phyloP scores from a whole-genome alignment of 306 rosid species.

The Casuarina equisetifolia region DNA sequence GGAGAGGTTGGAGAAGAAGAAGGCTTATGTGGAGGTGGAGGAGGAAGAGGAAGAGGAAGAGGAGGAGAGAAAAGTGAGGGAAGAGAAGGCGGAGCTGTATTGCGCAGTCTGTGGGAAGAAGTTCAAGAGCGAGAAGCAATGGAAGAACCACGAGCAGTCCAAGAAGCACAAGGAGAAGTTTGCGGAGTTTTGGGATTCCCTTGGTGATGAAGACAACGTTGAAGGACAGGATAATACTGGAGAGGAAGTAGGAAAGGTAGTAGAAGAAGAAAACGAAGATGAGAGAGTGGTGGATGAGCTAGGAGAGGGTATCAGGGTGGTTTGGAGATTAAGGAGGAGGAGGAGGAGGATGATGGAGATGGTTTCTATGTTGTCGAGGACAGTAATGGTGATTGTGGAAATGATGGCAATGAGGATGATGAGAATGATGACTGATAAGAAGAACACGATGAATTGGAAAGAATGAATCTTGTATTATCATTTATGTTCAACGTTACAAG shows the following conservation, averaged over 20 bases:
- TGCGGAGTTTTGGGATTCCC: constrained; percentile 62
- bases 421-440: neutral
- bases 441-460: too few relatives aligned
- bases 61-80: constrained; percentile 35
- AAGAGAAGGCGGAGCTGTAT: constrained; percentile 58
- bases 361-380: constrained; percentile 27
- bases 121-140: constrained; percentile 98
- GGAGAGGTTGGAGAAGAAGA: constrained; percentile 66
- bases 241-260: constrained; percentile 26
- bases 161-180: constrained; percentile 58
- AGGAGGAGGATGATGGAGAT: constrained; percentile 15
- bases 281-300: constrained; percentile 38
- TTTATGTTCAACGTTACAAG: too few relatives aligned
- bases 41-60: constrained; percentile 58
- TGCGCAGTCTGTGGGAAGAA: constrained; percentile 93
- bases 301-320: constrained; percentile 32
- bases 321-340: constrained; percentile 32
- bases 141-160: constrained; percentile 81
- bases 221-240: constrained; percentile 29
- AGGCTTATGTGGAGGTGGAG: constrained; percentile 67
- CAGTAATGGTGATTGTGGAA: constrained; percentile 19
- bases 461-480: too few relatives aligned
- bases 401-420: neutral
- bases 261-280: constrained; percentile 27
- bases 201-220: constrained; percentile 43